Conservation (phyloP, 2,329 filamentous ascomycete genomes). For the Ceratocystis alfenasii region DNA sequence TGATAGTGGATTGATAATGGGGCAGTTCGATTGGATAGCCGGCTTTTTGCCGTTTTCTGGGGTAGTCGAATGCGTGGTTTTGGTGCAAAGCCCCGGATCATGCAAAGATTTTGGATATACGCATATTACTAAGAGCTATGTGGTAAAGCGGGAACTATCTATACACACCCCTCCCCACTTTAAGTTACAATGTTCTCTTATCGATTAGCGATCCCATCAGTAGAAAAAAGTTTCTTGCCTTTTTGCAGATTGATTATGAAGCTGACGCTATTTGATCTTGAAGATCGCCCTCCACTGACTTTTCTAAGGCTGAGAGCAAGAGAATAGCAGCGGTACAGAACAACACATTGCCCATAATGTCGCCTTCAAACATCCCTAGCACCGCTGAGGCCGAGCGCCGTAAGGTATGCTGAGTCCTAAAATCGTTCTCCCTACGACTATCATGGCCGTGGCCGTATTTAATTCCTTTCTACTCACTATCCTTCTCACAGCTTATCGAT, state of each 20-base stretch:
- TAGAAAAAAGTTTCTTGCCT: constrained; percentile 18
- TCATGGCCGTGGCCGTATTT: neutral
- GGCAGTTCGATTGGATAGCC: constrained; percentile 17
- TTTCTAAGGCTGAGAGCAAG: constrained; percentile 3
- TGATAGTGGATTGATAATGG: constrained; percentile 15
- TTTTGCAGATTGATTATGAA: neutral
- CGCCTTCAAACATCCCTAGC: constrained; percentile 35
- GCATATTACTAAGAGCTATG: neutral
- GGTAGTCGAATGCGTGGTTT: neutral
- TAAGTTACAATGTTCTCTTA: neutral
- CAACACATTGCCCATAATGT: constrained; percentile 30
- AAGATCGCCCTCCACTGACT: neutral
- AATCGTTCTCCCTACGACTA: no score
- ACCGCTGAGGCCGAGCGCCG: constrained; percentile 49
- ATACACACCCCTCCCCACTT: neutral
- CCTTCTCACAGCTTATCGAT: constrained; percentile 54
- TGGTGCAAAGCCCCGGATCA: neutral
- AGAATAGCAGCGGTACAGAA: neutral
- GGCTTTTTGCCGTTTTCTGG: constrained; percentile 18
- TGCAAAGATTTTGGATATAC: neutral
- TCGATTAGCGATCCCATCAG: constrained; percentile 16
- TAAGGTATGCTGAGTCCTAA: constrained; percentile 35
- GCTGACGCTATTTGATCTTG: neutral
- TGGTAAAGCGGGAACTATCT: neutral
- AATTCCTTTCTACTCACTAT: neutral